Evolutionary conservation across 2,329 filamentous ascomycete genomes (phyloP).

Genomic region (Alternaria triticimaculans): DNA sequence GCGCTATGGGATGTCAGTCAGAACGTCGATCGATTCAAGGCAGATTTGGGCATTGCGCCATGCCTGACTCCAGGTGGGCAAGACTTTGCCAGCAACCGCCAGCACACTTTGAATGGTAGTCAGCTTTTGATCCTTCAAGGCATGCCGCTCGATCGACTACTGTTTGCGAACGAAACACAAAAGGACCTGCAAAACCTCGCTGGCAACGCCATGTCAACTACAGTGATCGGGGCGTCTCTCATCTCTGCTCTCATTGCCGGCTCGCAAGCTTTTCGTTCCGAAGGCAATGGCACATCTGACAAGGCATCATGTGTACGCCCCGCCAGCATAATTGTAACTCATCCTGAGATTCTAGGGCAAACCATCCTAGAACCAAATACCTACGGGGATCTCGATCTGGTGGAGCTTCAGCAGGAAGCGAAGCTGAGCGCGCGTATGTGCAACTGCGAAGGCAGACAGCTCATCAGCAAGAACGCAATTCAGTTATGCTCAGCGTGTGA

Average conservation of each 20-base stretch:
- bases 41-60: slow-evolving; percentile 64
- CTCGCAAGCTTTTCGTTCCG: no score
- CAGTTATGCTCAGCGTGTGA: slow-evolving; percentile 59
- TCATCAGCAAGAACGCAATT: slow-evolving; percentile 50
- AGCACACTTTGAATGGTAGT: slow-evolving; percentile 65
- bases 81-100: slow-evolving; percentile 66
- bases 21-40: slow-evolving; percentile 69
- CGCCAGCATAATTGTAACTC: no score
- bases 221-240: slow-evolving; percentile 71
- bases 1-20: slow-evolving; percentile 69
- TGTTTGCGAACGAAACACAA: slow-evolving; percentile 67
- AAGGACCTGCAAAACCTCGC: slow-evolving; percentile 71
- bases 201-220: slow-evolving; percentile 80
- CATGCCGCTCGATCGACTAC: slow-evolving; percentile 66
- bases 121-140: slow-evolving; percentile 73
- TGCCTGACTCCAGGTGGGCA: slow-evolving; percentile 73
- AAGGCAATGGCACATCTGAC: no score
- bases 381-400: slow-evolving; percentile 14
- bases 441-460: slow-evolving; percentile 61
- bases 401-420: slow-evolving; percentile 30
- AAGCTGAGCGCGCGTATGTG: slow-evolving; percentile 57
- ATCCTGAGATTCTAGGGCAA: no score
- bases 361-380: neutral
- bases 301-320: no score
- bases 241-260: slow-evolving; percentile 58